phyloP scores from a whole-genome alignment of 495 filamentous ascomycete genomes.

The Trichoderma reesei region DNA sequence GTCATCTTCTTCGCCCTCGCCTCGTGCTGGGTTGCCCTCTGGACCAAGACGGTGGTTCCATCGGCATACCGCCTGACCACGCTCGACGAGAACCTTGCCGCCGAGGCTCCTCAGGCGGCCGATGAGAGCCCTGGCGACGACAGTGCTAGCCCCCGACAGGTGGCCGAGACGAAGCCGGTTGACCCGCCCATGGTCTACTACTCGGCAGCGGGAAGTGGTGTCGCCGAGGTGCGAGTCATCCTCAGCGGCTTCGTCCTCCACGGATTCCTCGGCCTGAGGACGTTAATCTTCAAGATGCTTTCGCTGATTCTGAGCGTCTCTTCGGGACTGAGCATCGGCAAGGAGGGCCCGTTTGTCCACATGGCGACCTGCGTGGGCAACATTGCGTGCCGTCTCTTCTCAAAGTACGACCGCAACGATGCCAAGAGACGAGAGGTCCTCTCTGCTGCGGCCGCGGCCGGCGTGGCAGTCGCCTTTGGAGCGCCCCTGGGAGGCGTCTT shows the following conservation, averaged over 20 bases:
- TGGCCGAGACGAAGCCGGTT: slow-evolving; percentile 13
- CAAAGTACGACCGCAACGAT: slow-evolving; percentile 90
- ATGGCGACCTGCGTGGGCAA: slow-evolving; percentile 95
- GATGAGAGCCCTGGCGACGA: slow-evolving; percentile 26
- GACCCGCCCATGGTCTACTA: slow-evolving; percentile 79
- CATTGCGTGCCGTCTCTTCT: slow-evolving; percentile 83
- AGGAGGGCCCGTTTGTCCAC: slow-evolving; percentile 96
- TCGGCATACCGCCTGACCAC: slow-evolving; percentile 78
- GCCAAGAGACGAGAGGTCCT: slow-evolving; percentile 81
- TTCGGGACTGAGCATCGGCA: slow-evolving; percentile 86
- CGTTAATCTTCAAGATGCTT: slow-evolving; percentile 75
- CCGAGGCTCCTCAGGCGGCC: slow-evolving; percentile 31
- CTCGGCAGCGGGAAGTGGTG: slow-evolving; percentile 89
- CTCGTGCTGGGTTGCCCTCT: slow-evolving; percentile 71
- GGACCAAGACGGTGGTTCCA: slow-evolving; percentile 84
- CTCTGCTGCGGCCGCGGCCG: slow-evolving; percentile 83
- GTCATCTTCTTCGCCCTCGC: slow-evolving; percentile 63
- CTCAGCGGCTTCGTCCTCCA: slow-evolving; percentile 95
- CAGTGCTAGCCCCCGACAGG: slow-evolving; percentile 31
- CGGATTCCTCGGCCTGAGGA: slow-evolving; percentile 86
- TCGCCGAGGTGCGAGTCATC: slow-evolving; percentile 96
- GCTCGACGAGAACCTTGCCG: slow-evolving; percentile 64
- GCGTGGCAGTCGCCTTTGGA: slow-evolving; percentile 91
- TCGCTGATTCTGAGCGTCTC: slow-evolving; percentile 81
- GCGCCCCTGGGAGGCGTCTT: slow-evolving; percentile 88